Evolutionary conservation across 2,329 filamentous ascomycete genomes (phyloP).

Genomic region (Colletotrichum acutatum): DNA sequence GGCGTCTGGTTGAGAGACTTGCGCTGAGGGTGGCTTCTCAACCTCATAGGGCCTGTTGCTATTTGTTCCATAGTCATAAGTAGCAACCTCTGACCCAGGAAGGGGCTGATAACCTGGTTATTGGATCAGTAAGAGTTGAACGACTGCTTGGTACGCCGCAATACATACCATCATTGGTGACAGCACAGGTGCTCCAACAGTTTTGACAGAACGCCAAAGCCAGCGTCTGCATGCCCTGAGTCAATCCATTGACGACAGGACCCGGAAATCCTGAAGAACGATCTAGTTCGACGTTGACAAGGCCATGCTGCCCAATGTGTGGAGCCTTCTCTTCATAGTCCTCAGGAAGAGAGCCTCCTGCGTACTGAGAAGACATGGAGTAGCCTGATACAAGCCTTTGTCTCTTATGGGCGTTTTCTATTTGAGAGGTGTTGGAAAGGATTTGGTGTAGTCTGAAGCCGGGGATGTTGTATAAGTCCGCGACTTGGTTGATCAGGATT

Average conservation of each 20-base stretch:
- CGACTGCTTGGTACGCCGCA: not conserved
- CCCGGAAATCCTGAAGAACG: conserved; percentile 35
- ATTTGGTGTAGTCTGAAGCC: conserved; percentile 44
- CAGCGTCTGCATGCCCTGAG: conserved; percentile 42
- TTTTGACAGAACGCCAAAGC: conserved; percentile 44
- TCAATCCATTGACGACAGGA: conserved; percentile 27
- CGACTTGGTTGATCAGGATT: conserved; percentile 42
- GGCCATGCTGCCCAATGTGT: conserved; percentile 37
- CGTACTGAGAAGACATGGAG: conserved; percentile 45
- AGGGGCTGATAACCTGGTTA: conserved; percentile 48
- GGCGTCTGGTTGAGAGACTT: conserved; percentile 21
- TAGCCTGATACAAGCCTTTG: conserved; percentile 43
- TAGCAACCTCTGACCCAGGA: conserved; percentile 35
- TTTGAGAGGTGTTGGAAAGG: conserved; percentile 17
- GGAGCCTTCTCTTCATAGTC: conserved; percentile 46
- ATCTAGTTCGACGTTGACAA: conserved; percentile 18
- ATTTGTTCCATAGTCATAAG: conserved; percentile 43
- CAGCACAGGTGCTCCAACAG: conserved; percentile 43
- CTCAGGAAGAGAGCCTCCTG: conserved; percentile 40
- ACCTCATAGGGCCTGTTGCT: conserved; percentile 46
- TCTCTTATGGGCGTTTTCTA: conserved; percentile 44
- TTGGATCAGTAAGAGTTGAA: not conserved
- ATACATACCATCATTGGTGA: conserved; percentile 45
- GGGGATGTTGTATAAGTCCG: conserved; percentile 46
- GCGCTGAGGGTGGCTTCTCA: conserved; percentile 39